Base-by-base conservation (phyloP, 2,329 filamentous ascomycete species). In the Hymenoscyphus salicellus region DNA sequence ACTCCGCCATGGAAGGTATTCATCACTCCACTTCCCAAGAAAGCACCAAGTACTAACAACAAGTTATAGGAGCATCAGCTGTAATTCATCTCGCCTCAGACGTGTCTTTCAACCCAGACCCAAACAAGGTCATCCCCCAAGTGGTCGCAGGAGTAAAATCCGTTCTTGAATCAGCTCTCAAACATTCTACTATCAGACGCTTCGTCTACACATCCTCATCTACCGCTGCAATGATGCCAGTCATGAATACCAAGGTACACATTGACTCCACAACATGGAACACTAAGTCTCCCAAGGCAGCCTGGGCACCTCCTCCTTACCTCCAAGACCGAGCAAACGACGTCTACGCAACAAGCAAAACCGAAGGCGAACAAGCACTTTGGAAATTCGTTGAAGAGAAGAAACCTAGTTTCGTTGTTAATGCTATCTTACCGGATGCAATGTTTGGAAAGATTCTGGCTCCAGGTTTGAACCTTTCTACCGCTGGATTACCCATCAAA, bases 331-430 rank as follows among this genome's bases (percentile, higher is more conserved):
- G 1, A 46, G 56, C 1, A 61, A 67, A 26, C 56, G n/a, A 0
- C 61, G 73, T 75, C 1, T 81, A 81, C 59, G 67, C 66, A 0
- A 78, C 79, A 0, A 79, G 77, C 63, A 81, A 81, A 63, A 67
- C 73, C 1, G 73, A 76, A 36, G 72, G 71, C 0, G 79, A 81
- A 59, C 71, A 75, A 62, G 75, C 72, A 1, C 41, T 76, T 3
- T 81, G 79, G 79, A 75, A 77, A 26, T 81, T 75, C 43, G 63
- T 75, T 3, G 65, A 75, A 28, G 73, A 78, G 57, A 61, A 75
- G 38, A 74, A 73, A 3, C 75, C 69, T 16, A 66, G 65, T 0
- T 69, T 77, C 8, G 66, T 70, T 0, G 65, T 73, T 1, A 77
- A 75, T 62, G n/a, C 56, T 65, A 72, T 73, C 5, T 41, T 71